Base-by-base conservation (phyloP, 495 filamentous ascomycete species). In the Penicillium antarcticum region DNA sequence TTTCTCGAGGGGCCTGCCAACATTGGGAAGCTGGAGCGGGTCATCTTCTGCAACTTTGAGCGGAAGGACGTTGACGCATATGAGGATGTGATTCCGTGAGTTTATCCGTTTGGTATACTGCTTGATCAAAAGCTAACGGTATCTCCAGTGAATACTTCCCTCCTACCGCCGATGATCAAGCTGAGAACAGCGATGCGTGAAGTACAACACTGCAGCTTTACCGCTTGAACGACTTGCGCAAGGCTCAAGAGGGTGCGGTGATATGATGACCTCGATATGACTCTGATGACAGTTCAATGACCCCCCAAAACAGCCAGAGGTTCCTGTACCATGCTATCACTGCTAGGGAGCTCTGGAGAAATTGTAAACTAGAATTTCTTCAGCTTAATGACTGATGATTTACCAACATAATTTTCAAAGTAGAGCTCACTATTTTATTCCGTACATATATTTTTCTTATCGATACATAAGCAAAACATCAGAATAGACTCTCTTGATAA, bases 31-130 rank as follows among this genome's bases (percentile, higher is more conserved):
- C 66, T 97, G 45, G 82, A 90, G 16, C 80, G 82, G 49, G 79
- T 96, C 6, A 75, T 96, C 9, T 91, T 97, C 69, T 88, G 87
- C 56, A 88, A 80, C 21, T 96, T 92, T 65, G 80, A 86, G 66
- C 60, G 62, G 31, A 91, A 92, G 69, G 92, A 97, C 67, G 80
- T 84, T 56, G 57, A 64, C 34, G 87, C 85, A 12, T 97, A 97
- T 64, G 72, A 81, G 19, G 55, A 80, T 35, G 62, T 69, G 33
- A 67, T 94, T 16, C 89, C 92, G 91, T 95, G 63, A 79, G 89
- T 80, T 43, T 24, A 8, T 38, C 12, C n/a, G 32, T 37, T 35
- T 33, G 14, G 51, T 17, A 18, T 12, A 19, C 23, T 17, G 11
- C 18, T 11, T 34, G n/a, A 18, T 3, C 1, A 5, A 18, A 42